phyloP scores from a whole-genome alignment of 1,284 basidiomycete genomes.

The Rhodotorula sp. region DNA sequence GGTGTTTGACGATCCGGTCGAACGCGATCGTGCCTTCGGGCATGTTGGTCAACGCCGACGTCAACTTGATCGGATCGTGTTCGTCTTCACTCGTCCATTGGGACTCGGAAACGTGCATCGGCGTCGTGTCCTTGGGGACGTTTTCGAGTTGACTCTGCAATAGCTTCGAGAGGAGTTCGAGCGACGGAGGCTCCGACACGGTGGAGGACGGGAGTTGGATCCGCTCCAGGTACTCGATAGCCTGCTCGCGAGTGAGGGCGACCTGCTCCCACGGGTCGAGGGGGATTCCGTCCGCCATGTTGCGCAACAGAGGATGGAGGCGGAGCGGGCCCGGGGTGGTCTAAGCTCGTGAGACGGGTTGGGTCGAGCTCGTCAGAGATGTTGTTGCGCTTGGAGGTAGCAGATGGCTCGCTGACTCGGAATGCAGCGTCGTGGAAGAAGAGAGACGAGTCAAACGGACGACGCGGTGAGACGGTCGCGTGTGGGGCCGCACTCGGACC shows the following conservation, averaged over 20 bases:
- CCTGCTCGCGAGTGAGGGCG: background rate
- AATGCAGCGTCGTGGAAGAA: too few relatives aligned
- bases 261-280: constrained; percentile 8
- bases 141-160: constrained; percentile 26
- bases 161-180: constrained; percentile 16
- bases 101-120: constrained; percentile 27
- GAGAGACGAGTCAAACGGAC: too few relatives aligned
- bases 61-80: constrained; percentile 19
- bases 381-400: too few relatives aligned
- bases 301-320: background rate
- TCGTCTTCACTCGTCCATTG: constrained; percentile 8
- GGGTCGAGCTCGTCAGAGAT: too few relatives aligned
- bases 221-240: constrained; percentile 7
- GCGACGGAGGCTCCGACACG: constrained; percentile 7
- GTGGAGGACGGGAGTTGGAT: background rate
- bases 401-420: too few relatives aligned
- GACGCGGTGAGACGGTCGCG: too few relatives aligned
- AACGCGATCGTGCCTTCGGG: constrained; percentile 17
- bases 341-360: too few relatives aligned
- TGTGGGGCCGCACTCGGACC: too few relatives aligned
- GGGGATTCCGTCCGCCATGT: constrained; percentile 5
- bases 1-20: constrained; percentile 22
- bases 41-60: constrained; percentile 19
- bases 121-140: constrained; percentile 32
- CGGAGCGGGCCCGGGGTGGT: too few relatives aligned